A percentile compares a stretch with the other conserved stretches of the same genome.
Evolutionary conservation across 441 rosid genomes (phyloP).

Genomic region (Theobroma grandiflorum): DNA sequence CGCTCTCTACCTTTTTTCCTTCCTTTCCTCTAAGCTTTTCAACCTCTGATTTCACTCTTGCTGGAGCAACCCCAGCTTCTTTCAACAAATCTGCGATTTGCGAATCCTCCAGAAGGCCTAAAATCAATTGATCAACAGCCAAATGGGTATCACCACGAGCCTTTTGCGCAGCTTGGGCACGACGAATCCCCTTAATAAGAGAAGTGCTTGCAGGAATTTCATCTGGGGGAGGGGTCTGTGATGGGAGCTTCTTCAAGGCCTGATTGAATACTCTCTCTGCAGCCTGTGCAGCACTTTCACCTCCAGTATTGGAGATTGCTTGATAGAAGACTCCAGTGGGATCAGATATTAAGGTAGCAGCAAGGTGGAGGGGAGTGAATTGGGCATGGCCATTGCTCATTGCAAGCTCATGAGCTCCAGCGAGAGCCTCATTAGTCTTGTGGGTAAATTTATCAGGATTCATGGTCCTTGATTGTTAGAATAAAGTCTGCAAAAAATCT

Average conservation of each 20-base stretch:
- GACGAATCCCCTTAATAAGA: slow-evolving; percentile 72
- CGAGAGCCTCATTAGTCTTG: slow-evolving; percentile 86
- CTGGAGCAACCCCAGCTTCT: slow-evolving; percentile 68
- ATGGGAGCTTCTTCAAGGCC: slow-evolving; percentile 78
- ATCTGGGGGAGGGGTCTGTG: slow-evolving; percentile 83
- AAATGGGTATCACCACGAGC: slow-evolving; percentile 73
- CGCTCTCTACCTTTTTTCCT: slow-evolving; percentile 94
- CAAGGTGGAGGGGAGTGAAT: slow-evolving; percentile 86
- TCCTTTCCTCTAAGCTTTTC: slow-evolving; percentile 93
- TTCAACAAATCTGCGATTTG: slow-evolving; percentile 74
- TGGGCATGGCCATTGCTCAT: slow-evolving; percentile 76
- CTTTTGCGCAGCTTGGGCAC: slow-evolving; percentile 83
- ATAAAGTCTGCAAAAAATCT: background rate
- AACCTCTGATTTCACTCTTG: slow-evolving; percentile 72
- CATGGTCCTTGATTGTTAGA: slow-evolving; percentile 42
- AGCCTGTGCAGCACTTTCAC: slow-evolving; percentile 61
- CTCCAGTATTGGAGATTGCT: slow-evolving; percentile 62
- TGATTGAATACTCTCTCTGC: slow-evolving; percentile 74
- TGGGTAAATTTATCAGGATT: slow-evolving; percentile 94
- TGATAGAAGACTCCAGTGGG: slow-evolving; percentile 73
- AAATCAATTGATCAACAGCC: slow-evolving; percentile 83
- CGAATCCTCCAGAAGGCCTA: slow-evolving; percentile 92
- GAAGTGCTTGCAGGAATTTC: slow-evolving; percentile 77
- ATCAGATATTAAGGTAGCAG: slow-evolving; percentile 71
- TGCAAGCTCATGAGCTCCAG: slow-evolving; percentile 75